These are phyloP conservation scores for Candida maris DNA, from an alignment of 805 yeast species.

Conservation along the genomic window DNA sequence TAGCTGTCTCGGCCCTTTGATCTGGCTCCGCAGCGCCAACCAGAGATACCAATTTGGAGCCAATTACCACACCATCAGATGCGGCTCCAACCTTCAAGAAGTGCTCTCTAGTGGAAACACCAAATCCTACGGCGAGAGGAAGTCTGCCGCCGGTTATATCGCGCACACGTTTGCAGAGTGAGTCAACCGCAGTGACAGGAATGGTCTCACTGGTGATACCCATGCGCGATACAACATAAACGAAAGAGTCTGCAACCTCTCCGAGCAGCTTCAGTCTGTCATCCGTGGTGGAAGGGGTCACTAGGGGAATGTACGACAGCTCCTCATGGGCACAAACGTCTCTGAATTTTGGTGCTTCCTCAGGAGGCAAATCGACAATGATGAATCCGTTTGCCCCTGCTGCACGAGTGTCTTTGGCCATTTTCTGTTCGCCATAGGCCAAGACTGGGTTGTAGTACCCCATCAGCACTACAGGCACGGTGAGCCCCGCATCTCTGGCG, in stretches of 20 bases:
- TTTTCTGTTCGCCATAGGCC: constrained; percentile 81
- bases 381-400: constrained; percentile 96
- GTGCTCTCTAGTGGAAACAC: constrained; percentile 92
- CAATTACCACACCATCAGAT: constrained; percentile 96
- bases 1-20: constrained; percentile 58
- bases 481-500: constrained; percentile 81
- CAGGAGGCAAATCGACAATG: constrained; percentile 95
- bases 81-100: constrained; percentile 70
- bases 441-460: constrained; percentile 96
- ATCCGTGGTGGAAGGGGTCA: constrained; percentile 95
- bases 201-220: constrained; percentile 92
- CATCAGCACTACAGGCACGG: constrained; percentile 89
- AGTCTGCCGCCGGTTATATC: constrained; percentile 64
- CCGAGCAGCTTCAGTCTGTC: constrained; percentile 77
- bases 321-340: constrained; percentile 62
- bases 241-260: constrained; percentile 88
- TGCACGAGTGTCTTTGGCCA: constrained; percentile 70
- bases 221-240: constrained; percentile 96
- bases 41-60: constrained; percentile 74
- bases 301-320: constrained; percentile 84
- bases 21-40: constrained; percentile 63
- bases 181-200: constrained; percentile 56
- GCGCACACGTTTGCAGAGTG: constrained; percentile 72
- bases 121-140: constrained; percentile 95
- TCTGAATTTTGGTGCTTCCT: constrained; percentile 90